These are phyloP conservation scores for Apiospora koreana DNA, from an alignment of 2,329 filamentous ascomycete genomes.

Conservation along the genomic window DNA sequence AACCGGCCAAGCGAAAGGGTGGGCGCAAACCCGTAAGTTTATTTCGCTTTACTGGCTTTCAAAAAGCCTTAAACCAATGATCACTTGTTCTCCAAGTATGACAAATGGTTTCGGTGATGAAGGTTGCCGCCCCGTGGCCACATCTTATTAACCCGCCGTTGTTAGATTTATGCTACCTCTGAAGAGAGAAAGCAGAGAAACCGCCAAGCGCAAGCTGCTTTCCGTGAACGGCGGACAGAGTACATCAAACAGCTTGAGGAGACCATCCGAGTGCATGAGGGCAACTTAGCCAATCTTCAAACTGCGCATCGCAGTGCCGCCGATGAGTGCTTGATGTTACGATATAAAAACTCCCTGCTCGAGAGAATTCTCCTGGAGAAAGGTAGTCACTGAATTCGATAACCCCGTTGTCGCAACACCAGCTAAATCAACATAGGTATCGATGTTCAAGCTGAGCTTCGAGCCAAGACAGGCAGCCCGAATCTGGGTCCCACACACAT, in stretches of 20 bases:
- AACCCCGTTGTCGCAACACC: not conserved
- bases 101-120: not conserved
- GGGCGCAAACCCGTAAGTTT: conserved; percentile 90
- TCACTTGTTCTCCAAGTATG: not conserved
- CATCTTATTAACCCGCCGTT: not conserved
- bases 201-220: conserved; percentile 94
- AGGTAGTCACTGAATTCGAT: conserved; percentile 56
- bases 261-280: conserved; percentile 95
- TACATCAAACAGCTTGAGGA: conserved; percentile 99
- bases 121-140: not conserved
- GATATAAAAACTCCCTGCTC: conserved; percentile 96
- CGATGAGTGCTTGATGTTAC: conserved; percentile 96
- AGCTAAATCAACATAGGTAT: conserved; percentile 61
- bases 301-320: conserved; percentile 92
- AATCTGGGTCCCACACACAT: conserved; percentile 71
- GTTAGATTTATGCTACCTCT: conserved; percentile 94
- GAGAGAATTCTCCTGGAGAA: conserved; percentile 96
- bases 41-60: not conserved
- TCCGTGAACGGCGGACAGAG: conserved; percentile 93
- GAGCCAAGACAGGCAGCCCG: conserved; percentile 87
- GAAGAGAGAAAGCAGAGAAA: conserved; percentile 98
- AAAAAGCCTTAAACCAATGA: not conserved
- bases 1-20: conserved; percentile 90
- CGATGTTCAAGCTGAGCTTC: conserved; percentile 94
- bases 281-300: conserved; percentile 88